Conservation (phyloP, 106 monocot species). For the Allium fistulosum region DNA sequence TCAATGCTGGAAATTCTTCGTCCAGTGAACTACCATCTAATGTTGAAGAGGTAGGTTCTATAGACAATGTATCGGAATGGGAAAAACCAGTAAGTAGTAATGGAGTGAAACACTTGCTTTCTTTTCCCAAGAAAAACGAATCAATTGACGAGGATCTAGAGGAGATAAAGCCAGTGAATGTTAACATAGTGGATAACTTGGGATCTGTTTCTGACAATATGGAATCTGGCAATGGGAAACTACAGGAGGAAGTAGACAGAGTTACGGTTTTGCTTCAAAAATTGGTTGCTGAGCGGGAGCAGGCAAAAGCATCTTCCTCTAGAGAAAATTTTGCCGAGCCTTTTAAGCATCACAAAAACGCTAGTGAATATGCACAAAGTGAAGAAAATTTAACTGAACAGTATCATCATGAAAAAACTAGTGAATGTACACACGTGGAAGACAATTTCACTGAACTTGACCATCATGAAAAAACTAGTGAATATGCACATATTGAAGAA, state of each 20-base stretch:
- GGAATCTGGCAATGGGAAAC: background rate
- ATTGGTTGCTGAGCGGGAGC: slow-evolving; percentile 7
- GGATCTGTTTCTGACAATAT: background rate
- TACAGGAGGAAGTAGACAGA: slow-evolving; percentile 8
- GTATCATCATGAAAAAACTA: no score
- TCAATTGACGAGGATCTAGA: slow-evolving; percentile 1
- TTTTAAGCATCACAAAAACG: background rate
- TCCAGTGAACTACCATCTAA: slow-evolving; percentile 1
- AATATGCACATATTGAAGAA: background rate
- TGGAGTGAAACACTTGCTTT: no score
- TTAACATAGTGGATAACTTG: background rate
- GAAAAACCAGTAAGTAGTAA: no score
- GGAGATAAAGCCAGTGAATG: slow-evolving; percentile 11
- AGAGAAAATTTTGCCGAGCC: background rate
- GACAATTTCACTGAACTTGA: no score
- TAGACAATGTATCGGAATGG: slow-evolving; percentile 6
- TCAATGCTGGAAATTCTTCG: slow-evolving; percentile 1
- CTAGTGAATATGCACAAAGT: background rate
- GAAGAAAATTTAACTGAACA: background rate
- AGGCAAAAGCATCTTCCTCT: slow-evolving; percentile 2
- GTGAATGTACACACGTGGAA: no score
- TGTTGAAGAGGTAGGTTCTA: slow-evolving; percentile 1
- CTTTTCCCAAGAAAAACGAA: no score
- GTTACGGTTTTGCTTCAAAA: slow-evolving; percentile 19
- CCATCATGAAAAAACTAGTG: no score